Evolutionary conservation across 2,329 filamentous ascomycete species (phyloP), one percentile per base, ranked within the genome.

Genomic region (Trichophyton equinum): DNA sequence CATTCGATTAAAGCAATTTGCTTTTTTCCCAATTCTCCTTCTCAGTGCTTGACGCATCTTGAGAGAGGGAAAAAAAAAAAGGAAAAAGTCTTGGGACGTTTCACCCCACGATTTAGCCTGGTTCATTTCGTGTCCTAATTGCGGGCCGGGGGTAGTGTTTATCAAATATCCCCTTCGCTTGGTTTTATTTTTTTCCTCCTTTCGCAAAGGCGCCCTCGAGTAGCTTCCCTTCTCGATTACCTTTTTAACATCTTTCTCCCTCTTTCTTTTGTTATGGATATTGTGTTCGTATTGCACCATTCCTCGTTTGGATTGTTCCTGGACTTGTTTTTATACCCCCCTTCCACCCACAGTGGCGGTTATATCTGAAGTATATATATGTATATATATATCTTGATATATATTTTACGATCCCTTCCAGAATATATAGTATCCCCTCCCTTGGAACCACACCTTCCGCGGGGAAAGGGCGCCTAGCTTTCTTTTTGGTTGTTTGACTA

Each of bases 101-200:
- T 72, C 70, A 72, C 69, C 70, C 70, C 70, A 69, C 69, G 68
- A 70, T 71, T 57, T 71, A 70, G 69, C 67, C 67, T 70, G 65
- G 63, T 60, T 66, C 64, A 64, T 15, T 62, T 61, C 64, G 68
- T 67, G 66, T 67, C 60, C 57, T 61, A 62, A 61, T 62, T 64
- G 60, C 58, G 60, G 58, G 60, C 62, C 62, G 60, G 62, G 61
- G 59, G 60, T 18, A 53, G 49, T 56, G 61, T 60, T 60, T 63
- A 61, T 59, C 46, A 44, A 59, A 59, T 59, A 60, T 44, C 44
- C 59, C 58, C 62, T 60, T 66, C 59, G 30, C 57, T 59, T 36
- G 62, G 62, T 63, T 64, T 36, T 36, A 44, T 44, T 44, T 44
- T 44, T 42, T 44, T 44, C 33, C 33, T 36, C 33, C n/a, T 30